Percentiles rank a stretch among this genome's conserved stretches.
Evolutionary conservation across 257 asterid genomes (phyloP).

Genomic region (Fraxinus excelsior): DNA sequence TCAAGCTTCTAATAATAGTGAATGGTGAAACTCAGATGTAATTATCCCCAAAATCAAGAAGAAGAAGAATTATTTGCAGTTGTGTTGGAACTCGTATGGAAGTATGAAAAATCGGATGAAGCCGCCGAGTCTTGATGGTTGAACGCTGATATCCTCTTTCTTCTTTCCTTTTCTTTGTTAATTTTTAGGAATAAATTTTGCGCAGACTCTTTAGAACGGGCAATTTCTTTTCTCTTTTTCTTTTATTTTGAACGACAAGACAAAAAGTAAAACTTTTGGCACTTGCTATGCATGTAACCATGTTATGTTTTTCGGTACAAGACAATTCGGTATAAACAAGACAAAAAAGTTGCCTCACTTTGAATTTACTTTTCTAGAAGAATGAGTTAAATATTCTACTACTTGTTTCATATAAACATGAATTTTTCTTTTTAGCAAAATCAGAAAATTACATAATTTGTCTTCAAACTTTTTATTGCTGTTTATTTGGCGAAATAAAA

Average conservation of each 20-base stretch:
- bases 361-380: too few relatives aligned
- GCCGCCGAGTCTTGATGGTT: not conserved
- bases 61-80: not conserved
- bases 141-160: not conserved
- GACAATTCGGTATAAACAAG: too few relatives aligned
- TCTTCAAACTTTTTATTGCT: too few relatives aligned
- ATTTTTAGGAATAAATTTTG: not conserved
- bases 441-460: too few relatives aligned
- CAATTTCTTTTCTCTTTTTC: too few relatives aligned
- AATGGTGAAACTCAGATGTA: not conserved
- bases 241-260: not conserved
- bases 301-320: too few relatives aligned
- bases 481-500: too few relatives aligned
- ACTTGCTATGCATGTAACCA: not conserved
- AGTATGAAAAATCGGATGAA: not conserved
- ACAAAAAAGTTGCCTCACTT: too few relatives aligned
- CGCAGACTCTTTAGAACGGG: not conserved
- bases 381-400: too few relatives aligned
- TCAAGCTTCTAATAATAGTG: slow-evolving; percentile 13
- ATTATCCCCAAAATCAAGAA: not conserved
- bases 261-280: not conserved
- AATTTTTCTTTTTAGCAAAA: too few relatives aligned
- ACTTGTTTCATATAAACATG: too few relatives aligned
- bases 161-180: not conserved
- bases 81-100: not conserved